phyloP scores from a whole-genome alignment of 177 flowering plant genomes.

The Vitis hybrid region DNA sequence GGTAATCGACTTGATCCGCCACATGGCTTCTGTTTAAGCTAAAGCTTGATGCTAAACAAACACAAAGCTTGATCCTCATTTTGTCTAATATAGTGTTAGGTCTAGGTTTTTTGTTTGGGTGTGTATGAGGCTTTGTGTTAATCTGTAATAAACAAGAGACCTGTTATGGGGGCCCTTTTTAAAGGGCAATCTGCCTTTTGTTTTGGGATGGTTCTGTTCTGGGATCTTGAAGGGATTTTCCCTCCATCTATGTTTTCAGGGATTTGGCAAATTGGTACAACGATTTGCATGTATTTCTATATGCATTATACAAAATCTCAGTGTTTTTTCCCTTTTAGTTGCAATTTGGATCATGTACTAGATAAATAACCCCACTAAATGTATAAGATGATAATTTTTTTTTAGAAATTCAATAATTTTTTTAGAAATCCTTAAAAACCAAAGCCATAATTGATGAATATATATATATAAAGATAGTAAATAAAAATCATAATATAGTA shows the following conservation, averaged over 20 bases:
- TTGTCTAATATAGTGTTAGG: background rate
- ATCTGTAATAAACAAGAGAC: background rate
- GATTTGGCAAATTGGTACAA: background rate
- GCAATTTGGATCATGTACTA: too few relatives aligned
- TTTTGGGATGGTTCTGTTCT: background rate
- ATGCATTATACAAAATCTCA: too few relatives aligned
- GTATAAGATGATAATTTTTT: too few relatives aligned
- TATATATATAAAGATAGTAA: too few relatives aligned
- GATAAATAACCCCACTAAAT: too few relatives aligned
- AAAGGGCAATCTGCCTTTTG: background rate
- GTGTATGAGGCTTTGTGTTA: background rate
- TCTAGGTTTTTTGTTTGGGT: background rate
- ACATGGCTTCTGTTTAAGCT: conserved; percentile 43
- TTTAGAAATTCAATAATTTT: too few relatives aligned
- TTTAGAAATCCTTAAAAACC: too few relatives aligned
- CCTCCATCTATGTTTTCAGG: background rate
- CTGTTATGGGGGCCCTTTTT: background rate
- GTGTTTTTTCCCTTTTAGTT: too few relatives aligned
- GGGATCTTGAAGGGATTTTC: background rate
- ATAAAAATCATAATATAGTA: too few relatives aligned
- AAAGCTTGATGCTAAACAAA: conserved; percentile 2
- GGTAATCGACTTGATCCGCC: conserved; percentile 65
- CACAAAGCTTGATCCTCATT: background rate
- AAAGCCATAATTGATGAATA: too few relatives aligned
- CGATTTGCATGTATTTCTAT: too few relatives aligned